Evolutionary conservation across 176 grass and related monocot genomes (phyloP), one percentile per base, ranked within the genome.

Genomic region (Oryza glaberrima): DNA sequence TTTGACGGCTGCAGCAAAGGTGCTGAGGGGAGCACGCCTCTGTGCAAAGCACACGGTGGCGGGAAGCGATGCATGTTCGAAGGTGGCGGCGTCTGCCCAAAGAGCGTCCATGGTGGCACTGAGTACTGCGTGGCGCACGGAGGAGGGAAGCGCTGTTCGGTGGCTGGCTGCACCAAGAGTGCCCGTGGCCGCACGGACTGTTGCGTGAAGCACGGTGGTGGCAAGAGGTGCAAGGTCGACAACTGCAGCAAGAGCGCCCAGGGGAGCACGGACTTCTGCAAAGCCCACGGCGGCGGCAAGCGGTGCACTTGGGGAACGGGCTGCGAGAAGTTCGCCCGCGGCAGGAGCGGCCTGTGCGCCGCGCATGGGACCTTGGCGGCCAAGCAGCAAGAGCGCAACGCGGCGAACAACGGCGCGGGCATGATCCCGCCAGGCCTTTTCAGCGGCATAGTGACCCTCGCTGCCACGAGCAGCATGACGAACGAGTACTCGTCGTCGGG

Each of bases 1-100:
- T 92, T 92, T 0, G 84, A 92, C 49, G 91, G 91, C 58, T 92
- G 91, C 84, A 90, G 87, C 74, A 92, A 89, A 81, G 91, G 91
- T 4, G 91, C 91, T 32, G 91, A 92, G 67, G 91, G 91, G 74
- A 92, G 87, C 81, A 92, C 91, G n/a, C 87, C 91, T 54, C 52
- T 92, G 17, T 92, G 90, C 86, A 92, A 92, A 81, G 87, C 87
- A 35, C 91, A 92, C 0, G 91, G 91, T 30, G 91, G 91, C 40
- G 91, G 91, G 20, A 92, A 92, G 63, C 77, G 91, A 52, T 92
- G 91, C 72, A 83, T 91, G 77, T 91, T 82, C 19, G 86, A 91
- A 71, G 78, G 90, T 14, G 90, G 84, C 1, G 91, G 91, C 5
- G 76, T 87, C 28, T 92, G 91, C 67, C 84, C 91, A 48, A 92